Percentiles rank a stretch among this genome's conserved stretches.
phyloP scores from a whole-genome alignment of 495 filamentous ascomycete species.

The Podospora pseudocomata region DNA sequence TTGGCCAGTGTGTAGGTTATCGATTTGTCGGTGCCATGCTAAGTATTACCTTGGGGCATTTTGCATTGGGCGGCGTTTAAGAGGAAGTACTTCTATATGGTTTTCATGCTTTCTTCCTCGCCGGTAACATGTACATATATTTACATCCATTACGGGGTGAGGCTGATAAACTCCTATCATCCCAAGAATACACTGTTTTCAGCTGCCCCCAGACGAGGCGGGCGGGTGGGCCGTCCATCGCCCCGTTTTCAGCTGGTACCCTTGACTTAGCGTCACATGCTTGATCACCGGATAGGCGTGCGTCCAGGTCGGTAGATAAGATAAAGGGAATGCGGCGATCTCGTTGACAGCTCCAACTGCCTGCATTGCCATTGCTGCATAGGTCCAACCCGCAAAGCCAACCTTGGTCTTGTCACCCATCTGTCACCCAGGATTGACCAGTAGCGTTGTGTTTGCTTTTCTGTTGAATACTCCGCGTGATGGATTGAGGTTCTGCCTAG shows the following conservation, averaged over 20 bases:
- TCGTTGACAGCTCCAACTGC: background rate
- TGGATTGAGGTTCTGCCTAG: background rate
- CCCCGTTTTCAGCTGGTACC: background rate
- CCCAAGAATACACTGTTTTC: background rate
- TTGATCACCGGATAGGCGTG: slow-evolving; percentile 9
- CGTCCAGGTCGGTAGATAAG: slow-evolving; percentile 8
- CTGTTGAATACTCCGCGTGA: background rate
- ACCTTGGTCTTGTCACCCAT: background rate
- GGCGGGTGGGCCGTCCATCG: background rate
- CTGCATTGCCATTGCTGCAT: background rate
- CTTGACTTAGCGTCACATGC: slow-evolving; percentile 17
- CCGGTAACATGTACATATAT: no score
- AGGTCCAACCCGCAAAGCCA: background rate
- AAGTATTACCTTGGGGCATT: no score
- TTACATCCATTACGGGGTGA: no score
- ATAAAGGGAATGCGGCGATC: slow-evolving; percentile 4
- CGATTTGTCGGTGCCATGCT: background rate
- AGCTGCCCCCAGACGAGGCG: background rate
- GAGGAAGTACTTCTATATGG: no score
- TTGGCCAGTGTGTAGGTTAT: background rate
- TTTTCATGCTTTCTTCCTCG: no score
- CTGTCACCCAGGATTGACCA: background rate
- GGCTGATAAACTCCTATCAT: no score
- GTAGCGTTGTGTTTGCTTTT: background rate
- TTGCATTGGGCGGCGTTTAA: no score